Base-by-base conservation (phyloP, 2,329 filamentous ascomycete genomes). In the Fusarium fracticaudum region DNA sequence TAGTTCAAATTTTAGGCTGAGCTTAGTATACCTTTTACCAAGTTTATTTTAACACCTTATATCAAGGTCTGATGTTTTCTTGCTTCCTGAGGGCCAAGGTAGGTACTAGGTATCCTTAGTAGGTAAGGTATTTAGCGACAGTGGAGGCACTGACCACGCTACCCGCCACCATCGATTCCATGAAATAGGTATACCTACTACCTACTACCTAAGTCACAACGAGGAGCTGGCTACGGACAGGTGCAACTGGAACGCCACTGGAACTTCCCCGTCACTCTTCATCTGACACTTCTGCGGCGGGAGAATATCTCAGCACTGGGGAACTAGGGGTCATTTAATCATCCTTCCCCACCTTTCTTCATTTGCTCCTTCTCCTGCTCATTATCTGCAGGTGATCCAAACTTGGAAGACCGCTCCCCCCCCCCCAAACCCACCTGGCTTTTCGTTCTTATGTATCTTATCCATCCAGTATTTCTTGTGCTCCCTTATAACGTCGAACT, bases 271-370 rank as follows among this genome's bases (percentile, higher is more conserved):
- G 57, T 61, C 54, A 55, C 70, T 65, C 63, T 59, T 68, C 41
- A 58, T 71, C 72, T 69, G 58, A 72, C 55, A 72, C 70, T 63
- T 67, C 60, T 69, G 45, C 50, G 64, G 69, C 47, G 24, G 58
- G 58, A 72, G 60, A 70, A 66, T 66, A 60, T 66, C 58, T 69
- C 58, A 72, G 71, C 33, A 37, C 72, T 68, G 38, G 71, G 41
- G 63, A 60, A 70, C 62, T 61, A 67, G 71, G 71, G 71, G 70
- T 58, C 67, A 67, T 59, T 54, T 60, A 67, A 45, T 58, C 62
- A 62, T 78, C 68, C 72, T 78, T 76, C 77, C 64, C 77, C 77
- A 78, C 77, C 74, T 55, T 75, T 77, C 64, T 71, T 74, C 67
- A 67, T 69, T 70, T 70, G 66, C 71, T 68, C 53, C 59, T 66